Percentiles rank a stretch among this genome's conserved stretches.
phyloP scores from a whole-genome alignment of 192 early-diverging fungal genomes.

The Chytriomyces confervae region DNA sequence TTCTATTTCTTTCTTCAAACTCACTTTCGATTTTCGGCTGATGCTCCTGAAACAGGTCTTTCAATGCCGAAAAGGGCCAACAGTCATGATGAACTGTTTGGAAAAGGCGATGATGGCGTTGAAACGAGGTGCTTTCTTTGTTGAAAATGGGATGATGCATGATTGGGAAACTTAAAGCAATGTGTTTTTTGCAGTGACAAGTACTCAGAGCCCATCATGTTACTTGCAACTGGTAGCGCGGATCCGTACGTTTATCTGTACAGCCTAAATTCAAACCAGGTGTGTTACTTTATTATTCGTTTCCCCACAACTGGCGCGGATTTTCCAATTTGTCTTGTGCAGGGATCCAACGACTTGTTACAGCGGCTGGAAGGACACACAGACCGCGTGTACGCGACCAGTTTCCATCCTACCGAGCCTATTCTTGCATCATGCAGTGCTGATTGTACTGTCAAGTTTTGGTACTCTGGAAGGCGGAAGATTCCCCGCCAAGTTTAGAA shows the following conservation, averaged over 20 bases:
- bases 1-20: conserved; percentile 15
- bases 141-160: neutral
- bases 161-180: neutral
- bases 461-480: conserved; percentile 55
- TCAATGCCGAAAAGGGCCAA: conserved; percentile 25
- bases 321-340: neutral
- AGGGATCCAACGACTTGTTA: conserved; percentile 47
- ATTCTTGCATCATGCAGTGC: conserved; percentile 84
- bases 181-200: neutral
- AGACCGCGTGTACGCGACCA: conserved; percentile 89
- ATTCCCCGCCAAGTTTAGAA: neutral
- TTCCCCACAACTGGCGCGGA: neutral
- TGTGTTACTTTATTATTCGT: neutral
- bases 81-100: conserved; percentile 53
- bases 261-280: conserved; percentile 52
- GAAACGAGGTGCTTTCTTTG: conserved; percentile 24
- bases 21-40: conserved; percentile 5
- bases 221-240: conserved; percentile 81
- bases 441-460: conserved; percentile 80
- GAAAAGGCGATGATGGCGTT: conserved; percentile 39
- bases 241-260: conserved; percentile 85
- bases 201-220: conserved; percentile 32
- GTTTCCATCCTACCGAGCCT: conserved; percentile 88
- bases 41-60: conserved; percentile 14
- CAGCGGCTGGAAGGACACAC: conserved; percentile 92